These are phyloP conservation scores for Phaseolus lunatus DNA, from an alignment of 306 rosid species.

Conservation along the genomic window DNA sequence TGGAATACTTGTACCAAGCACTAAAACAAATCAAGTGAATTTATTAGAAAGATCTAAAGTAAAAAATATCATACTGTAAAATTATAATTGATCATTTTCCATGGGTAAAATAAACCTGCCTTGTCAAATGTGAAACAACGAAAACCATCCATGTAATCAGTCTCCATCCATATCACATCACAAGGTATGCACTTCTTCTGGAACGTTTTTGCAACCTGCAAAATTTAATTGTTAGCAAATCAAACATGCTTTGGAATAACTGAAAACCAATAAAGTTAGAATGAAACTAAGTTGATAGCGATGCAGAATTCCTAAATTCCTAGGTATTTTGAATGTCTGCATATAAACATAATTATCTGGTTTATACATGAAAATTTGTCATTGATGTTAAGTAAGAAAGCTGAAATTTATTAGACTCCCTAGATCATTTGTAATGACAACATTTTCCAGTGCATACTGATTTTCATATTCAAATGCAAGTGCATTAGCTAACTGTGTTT, in stretches of 20 bases:
- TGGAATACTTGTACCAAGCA: neutral
- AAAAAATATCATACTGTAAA: constrained; percentile 21
- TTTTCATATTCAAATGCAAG: constrained; percentile 19
- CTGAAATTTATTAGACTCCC: constrained; percentile 34
- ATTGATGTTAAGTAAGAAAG: neutral
- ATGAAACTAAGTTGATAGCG: neutral
- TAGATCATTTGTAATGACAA: constrained; percentile 4
- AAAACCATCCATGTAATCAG: constrained; percentile 95
- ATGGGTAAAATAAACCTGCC: constrained; percentile 48
- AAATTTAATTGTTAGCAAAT: constrained; percentile 39
- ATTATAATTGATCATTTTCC: constrained; percentile 8
- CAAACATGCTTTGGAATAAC: constrained; percentile 14
- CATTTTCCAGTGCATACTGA: constrained; percentile 20
- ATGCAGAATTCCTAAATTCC: constrained; percentile 26
- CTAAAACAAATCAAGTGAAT: neutral
- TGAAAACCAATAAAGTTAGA: neutral
- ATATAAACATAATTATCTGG: constrained; percentile 5
- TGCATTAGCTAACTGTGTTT: constrained; percentile 12
- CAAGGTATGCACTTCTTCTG: constrained; percentile 82
- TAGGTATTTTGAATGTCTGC: constrained; percentile 29
- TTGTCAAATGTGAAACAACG: constrained; percentile 91
- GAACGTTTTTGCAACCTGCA: constrained; percentile 78
- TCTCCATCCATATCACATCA: constrained; percentile 96
- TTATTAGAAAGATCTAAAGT: constrained; percentile 30
- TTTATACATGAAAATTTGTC: constrained; percentile 19